These are phyloP conservation scores for Megacollybia marginata DNA, from an alignment of 768 basidiomycete species.

Conservation along the genomic window DNA sequence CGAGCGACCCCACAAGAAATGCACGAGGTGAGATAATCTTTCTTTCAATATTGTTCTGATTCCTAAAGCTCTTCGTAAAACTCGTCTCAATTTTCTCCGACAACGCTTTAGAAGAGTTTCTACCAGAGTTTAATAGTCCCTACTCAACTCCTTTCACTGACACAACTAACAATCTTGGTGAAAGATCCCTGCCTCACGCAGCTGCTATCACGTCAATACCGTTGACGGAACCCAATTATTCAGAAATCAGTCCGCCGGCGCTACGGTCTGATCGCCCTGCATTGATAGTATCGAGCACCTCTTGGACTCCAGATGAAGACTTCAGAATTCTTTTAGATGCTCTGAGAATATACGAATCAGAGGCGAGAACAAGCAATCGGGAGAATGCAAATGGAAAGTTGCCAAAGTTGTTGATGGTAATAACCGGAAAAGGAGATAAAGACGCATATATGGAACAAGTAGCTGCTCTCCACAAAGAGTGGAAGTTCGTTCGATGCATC, in stretches of 20 bases:
- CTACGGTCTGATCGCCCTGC: constrained; percentile 73
- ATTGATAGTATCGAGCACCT: constrained; percentile 84
- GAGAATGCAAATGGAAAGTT: constrained; percentile 24
- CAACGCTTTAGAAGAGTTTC: constrained; percentile 28
- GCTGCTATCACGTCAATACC: constrained; percentile 16
- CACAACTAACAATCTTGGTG: constrained; percentile 17
- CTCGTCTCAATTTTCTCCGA: constrained; percentile 27
- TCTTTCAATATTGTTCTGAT: not conserved
- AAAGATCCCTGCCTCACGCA: constrained; percentile 8
- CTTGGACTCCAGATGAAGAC: constrained; percentile 97
- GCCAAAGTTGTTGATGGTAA: constrained; percentile 74
- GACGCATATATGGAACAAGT: constrained; percentile 69
- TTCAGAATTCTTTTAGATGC: constrained; percentile 79
- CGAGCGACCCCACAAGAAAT: constrained; percentile 60
- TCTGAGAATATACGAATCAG: constrained; percentile 59
- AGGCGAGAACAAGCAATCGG: constrained; percentile 28
- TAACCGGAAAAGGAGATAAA: constrained; percentile 85
- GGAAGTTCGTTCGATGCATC: constrained; percentile 73
- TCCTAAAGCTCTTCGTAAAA: constrained; percentile 41
- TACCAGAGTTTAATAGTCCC: constrained; percentile 43
- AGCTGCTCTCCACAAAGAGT: constrained; percentile 48
- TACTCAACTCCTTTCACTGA: constrained; percentile 60
- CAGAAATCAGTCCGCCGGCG: constrained; percentile 31
- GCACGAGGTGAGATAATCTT: constrained; percentile 53
- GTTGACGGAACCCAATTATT: constrained; percentile 16